These are phyloP conservation scores for Digitaria exilis DNA, from an alignment of 202 grass and related monocot species.

Conservation along the genomic window DNA sequence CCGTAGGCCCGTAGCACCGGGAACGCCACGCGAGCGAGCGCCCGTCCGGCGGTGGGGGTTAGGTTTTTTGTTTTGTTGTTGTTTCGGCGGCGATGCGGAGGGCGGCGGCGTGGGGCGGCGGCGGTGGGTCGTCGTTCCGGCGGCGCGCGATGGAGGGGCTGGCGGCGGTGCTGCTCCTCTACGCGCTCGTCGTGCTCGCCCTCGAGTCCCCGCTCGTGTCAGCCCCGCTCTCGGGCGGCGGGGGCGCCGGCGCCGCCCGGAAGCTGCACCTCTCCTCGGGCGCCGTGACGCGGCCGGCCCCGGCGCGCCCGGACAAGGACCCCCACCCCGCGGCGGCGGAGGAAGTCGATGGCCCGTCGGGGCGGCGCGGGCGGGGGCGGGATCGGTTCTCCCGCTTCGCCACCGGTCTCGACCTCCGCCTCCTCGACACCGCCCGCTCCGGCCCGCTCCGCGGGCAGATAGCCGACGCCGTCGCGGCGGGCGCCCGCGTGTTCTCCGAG, in stretches of 20 bases:
- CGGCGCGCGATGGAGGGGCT: slow-evolving; percentile 54
- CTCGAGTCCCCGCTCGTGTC: slow-evolving; percentile 70
- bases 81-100: slow-evolving; percentile 56
- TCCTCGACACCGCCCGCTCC: slow-evolving; percentile 33
- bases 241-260: neutral
- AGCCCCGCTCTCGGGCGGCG: neutral
- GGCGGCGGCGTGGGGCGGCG: slow-evolving; percentile 26
- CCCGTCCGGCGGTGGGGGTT: neutral
- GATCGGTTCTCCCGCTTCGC: neutral
- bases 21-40: neutral
- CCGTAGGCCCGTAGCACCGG: neutral
- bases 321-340: neutral
- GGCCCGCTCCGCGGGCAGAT: slow-evolving; percentile 26
- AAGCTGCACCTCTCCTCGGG: slow-evolving; percentile 35
- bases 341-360: neutral
- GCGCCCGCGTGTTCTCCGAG: slow-evolving; percentile 22
- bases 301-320: slow-evolving; percentile 34
- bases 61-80: too few relatives aligned
- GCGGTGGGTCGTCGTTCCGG: slow-evolving; percentile 17
- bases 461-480: slow-evolving; percentile 20
- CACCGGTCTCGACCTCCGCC: slow-evolving; percentile 35
- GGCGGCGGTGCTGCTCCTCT: slow-evolving; percentile 50
- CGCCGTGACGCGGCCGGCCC: slow-evolving; percentile 5
- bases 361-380: neutral
- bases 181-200: slow-evolving; percentile 58